phyloP scores from a whole-genome alignment of 2,329 filamentous ascomycete species.

The Venturia pyrina region DNA sequence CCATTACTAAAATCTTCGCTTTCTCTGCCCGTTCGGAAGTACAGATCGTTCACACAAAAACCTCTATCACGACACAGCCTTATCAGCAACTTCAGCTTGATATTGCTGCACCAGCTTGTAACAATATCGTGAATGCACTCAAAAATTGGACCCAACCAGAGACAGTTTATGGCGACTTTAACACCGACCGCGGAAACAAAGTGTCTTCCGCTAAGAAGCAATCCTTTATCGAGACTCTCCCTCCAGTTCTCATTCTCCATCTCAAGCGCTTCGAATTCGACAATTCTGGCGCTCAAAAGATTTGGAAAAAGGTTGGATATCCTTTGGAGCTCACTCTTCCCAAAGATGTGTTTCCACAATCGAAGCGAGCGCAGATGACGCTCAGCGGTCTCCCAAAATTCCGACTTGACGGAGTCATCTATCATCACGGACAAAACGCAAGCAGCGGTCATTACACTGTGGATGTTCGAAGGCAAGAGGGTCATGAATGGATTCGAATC shows the following conservation, averaged over 20 bases:
- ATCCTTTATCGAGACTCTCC: constrained; percentile 83
- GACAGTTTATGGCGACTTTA: constrained; percentile 74
- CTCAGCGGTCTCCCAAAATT: constrained; percentile 70
- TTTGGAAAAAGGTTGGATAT: constrained; percentile 97
- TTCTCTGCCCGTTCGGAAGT: constrained; percentile 86
- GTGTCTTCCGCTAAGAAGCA: constrained; percentile 77
- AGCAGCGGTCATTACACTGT: constrained; percentile 96
- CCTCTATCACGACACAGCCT: constrained; percentile 84
- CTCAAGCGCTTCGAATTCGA: constrained; percentile 97
- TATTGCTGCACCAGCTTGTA: constrained; percentile 76
- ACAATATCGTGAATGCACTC: constrained; percentile 85
- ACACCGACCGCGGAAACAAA: constrained; percentile 65
- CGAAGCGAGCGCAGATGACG: constrained; percentile 56
- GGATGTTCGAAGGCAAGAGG: constrained; percentile 90
- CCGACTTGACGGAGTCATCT: constrained; percentile 79
- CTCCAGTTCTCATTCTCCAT: constrained; percentile 86
- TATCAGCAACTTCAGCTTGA: constrained; percentile 93
- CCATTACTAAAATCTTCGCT: constrained; percentile 89
- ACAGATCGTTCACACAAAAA: constrained; percentile 73
- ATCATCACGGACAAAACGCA: constrained; percentile 95
- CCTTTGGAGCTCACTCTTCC: constrained; percentile 91
- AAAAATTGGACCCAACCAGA: constrained; percentile 77
- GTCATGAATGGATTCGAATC: constrained; percentile 89
- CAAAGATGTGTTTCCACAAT: constrained; percentile 72
- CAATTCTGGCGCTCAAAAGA: constrained; percentile 79